These are phyloP conservation scores for Pelargonium australe DNA, from an alignment of 441 rosid genomes.

Conservation along the genomic window DNA sequence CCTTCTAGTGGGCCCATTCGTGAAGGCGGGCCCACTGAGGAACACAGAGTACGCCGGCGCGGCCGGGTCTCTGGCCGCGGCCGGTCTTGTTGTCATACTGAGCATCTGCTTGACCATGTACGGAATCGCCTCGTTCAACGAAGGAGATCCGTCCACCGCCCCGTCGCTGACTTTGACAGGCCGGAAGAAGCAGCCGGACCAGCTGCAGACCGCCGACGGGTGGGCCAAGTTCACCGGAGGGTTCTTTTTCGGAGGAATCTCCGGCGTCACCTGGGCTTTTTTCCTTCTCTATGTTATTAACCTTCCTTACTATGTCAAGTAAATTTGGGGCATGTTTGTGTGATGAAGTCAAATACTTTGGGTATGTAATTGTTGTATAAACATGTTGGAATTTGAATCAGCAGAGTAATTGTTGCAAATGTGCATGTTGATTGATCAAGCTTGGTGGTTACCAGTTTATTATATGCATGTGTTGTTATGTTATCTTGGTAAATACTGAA, in stretches of 20 bases:
- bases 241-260: conserved; percentile 91
- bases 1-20: conserved; percentile 85
- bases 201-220: conserved; percentile 84
- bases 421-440: background rate
- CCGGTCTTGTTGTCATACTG: conserved; percentile 73
- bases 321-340: conserved; percentile 9
- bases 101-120: conserved; percentile 87
- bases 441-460: background rate
- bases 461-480: no score
- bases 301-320: conserved; percentile 84
- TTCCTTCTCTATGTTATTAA: conserved; percentile 73
- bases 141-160: conserved; percentile 79
- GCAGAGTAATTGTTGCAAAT: background rate
- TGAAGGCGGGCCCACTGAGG: conserved; percentile 79
- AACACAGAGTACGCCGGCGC: conserved; percentile 65
- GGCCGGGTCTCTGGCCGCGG: conserved; percentile 86
- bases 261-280: conserved; percentile 92
- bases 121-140: conserved; percentile 66
- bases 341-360: background rate
- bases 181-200: conserved; percentile 88
- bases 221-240: conserved; percentile 90
- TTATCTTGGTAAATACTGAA: no score
- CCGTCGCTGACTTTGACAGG: conserved; percentile 80
- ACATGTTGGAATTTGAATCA: background rate
- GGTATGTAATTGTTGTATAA: background rate